These are phyloP conservation scores for Lachnellula hyalina DNA, from an alignment of 2,329 filamentous ascomycete species.

Conservation along the genomic window DNA sequence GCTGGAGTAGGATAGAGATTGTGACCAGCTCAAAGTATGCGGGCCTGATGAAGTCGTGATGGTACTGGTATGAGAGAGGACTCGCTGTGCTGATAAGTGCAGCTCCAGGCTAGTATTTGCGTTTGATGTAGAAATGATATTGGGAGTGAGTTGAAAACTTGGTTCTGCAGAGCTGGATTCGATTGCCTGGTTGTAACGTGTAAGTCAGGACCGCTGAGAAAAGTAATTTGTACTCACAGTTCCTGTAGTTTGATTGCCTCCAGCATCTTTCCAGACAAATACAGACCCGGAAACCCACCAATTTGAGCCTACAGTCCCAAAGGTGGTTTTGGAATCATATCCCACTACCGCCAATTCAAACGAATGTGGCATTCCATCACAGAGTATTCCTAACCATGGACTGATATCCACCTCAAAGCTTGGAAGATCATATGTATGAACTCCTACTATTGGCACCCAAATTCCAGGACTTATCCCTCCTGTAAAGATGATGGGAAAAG, in stretches of 20 bases:
- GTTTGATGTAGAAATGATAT: constrained; percentile 1
- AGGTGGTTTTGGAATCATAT: constrained; percentile 46
- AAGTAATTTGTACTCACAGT: constrained; percentile 5
- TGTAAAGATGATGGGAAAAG: constrained; percentile 73
- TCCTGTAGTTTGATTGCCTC: constrained; percentile 8
- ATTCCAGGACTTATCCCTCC: constrained; percentile 69
- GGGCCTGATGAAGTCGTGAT: constrained; percentile 20
- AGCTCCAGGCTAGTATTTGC: constrained; percentile 14
- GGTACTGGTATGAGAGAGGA: constrained; percentile 12
- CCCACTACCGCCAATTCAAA: constrained; percentile 63
- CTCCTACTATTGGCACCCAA: constrained; percentile 69
- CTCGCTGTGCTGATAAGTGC: constrained; percentile 10
- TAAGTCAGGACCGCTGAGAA: neutral
- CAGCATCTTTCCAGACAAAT: constrained; percentile 54
- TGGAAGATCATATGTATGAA: constrained; percentile 68
- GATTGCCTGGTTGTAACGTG: neutral
- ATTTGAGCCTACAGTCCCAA: constrained; percentile 49
- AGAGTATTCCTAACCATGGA: constrained; percentile 63
- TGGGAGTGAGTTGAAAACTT: constrained; percentile 9
- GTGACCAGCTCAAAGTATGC: constrained; percentile 13
- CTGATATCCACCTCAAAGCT: constrained; percentile 77
- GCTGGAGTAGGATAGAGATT: constrained; percentile 16
- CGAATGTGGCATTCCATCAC: constrained; percentile 55
- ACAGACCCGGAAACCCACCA: constrained; percentile 76
- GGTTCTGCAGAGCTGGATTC: constrained; percentile 4